phyloP scores from a whole-genome alignment of 345 rosid genomes.

The Eucalyptus camaldulensis region DNA sequence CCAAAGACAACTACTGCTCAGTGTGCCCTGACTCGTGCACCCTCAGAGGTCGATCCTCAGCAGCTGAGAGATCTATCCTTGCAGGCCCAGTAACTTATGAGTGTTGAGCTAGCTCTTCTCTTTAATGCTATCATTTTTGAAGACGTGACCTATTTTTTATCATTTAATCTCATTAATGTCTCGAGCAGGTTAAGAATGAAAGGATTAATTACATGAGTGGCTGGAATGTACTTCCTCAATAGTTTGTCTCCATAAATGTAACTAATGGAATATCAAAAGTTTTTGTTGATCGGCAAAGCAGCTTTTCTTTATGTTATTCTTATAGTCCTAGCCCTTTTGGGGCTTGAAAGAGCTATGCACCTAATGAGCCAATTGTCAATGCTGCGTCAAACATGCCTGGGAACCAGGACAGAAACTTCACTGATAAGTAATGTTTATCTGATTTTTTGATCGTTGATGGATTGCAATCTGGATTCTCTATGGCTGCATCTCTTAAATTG shows the following conservation, averaged over 20 bases:
- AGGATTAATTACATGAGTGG: background rate
- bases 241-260: background rate
- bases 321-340: background rate
- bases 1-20: slow-evolving; percentile 96
- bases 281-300: background rate
- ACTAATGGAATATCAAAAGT: background rate
- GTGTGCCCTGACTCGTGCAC: slow-evolving; percentile 83
- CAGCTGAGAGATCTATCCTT: slow-evolving; percentile 72
- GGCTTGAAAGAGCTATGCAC: background rate
- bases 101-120: background rate
- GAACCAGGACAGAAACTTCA: background rate
- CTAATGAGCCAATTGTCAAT: background rate
- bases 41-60: slow-evolving; percentile 82
- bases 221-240: background rate
- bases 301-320: background rate
- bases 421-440: background rate
- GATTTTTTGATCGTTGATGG: background rate
- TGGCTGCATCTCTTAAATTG: background rate
- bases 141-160: background rate
- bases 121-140: background rate
- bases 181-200: background rate
- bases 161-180: background rate
- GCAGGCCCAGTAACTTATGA: slow-evolving; percentile 1
- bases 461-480: background rate
- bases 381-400: background rate